phyloP scores from a whole-genome alignment of 2,329 filamentous ascomycete species.

The Microcyclospora tardicrescens region DNA sequence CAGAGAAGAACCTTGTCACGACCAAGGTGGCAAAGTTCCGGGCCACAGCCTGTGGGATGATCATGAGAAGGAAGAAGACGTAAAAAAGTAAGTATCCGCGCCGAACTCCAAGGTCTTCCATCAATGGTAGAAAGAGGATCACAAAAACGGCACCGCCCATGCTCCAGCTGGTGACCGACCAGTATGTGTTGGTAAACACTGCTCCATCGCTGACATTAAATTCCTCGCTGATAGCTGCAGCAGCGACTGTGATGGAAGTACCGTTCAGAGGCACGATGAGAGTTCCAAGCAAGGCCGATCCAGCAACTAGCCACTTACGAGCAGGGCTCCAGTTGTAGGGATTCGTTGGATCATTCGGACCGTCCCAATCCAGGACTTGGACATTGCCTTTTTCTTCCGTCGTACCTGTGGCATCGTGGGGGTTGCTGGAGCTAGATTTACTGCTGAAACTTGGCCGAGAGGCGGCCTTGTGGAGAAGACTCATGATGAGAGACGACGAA shows the following conservation, averaged over 20 bases:
- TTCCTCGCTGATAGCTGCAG: slow-evolving; percentile 18
- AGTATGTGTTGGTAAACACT: slow-evolving; percentile 27
- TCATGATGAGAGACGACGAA: too few relatives aligned
- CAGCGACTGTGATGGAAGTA: slow-evolving; percentile 25
- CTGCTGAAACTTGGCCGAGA: too few relatives aligned
- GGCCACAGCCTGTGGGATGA: slow-evolving; percentile 28
- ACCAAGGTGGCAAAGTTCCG: slow-evolving; percentile 27
- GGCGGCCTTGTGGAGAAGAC: too few relatives aligned
- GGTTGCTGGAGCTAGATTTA: too few relatives aligned
- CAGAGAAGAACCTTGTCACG: slow-evolving; percentile 25
- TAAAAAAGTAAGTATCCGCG: slow-evolving; percentile 20
- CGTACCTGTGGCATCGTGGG: too few relatives aligned
- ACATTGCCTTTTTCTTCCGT: slow-evolving; percentile 5
- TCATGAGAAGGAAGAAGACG: slow-evolving; percentile 23
- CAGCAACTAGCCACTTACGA: slow-evolving; percentile 24
- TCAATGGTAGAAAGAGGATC: slow-evolving; percentile 23
- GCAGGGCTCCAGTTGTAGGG: slow-evolving; percentile 22
- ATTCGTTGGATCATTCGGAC: slow-evolving; percentile 33
- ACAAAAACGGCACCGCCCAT: slow-evolving; percentile 25
- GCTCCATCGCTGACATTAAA: slow-evolving; percentile 23
- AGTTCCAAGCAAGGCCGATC: slow-evolving; percentile 20
- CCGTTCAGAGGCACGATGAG: slow-evolving; percentile 25
- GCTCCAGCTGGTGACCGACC: slow-evolving; percentile 25
- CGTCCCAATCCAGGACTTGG: slow-evolving; percentile 34
- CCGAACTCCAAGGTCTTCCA: slow-evolving; percentile 26